Base-by-base conservation (phyloP, 768 basidiomycete genomes). In the Auricularia heimuer region DNA sequence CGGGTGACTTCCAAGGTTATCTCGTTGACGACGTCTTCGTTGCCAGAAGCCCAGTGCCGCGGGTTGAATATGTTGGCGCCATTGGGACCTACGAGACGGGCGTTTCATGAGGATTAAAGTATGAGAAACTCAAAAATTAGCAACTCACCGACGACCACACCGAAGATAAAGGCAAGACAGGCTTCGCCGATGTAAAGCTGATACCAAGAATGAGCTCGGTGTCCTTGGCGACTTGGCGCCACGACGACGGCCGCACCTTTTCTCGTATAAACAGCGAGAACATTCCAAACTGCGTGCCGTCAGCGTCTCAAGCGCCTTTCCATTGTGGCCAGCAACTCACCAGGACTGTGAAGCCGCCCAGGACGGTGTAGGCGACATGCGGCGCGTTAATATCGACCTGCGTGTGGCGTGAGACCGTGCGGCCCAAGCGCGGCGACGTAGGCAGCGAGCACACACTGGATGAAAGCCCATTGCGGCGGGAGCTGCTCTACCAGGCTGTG, bases 101-200 rank as follows among this genome's bases (percentile, higher is more conserved):
- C 16, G 68, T 34, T 73, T 65, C 54, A 65, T 36, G 63, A 29
- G 4, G 34, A 45, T 29, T 21, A 62, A 34, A 64, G 61, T 24
- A 24, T 42, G 60, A 10, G 62, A 42, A 36, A 35, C 24, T 39
- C 8, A 64, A n/a, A 58, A 16, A 61, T 65, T 29, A 62, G 51
- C 21, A 42, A 35, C 62, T 58, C 56, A 67, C 74, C 94, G 62
- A 96, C 87, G 68, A 94, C 88, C 71, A 98, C 89, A 12, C 94
- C 93, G 70, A 96, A 92, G 39, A 96, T 73, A 70, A 97, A 97
- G 0, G 96, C 94, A 85, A 92, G 92, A 69, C 90, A 91, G 14
- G 97, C 94, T 81, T 99, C 97, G 67, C 97, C 97, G 65, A 98
- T 86, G 73, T 97, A 98, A 33, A 96, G 75, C 84, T 92, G 63